A percentile compares a stretch with the other conserved stretches of the same genome.
These are phyloP conservation scores for Coprinopsis marcescibilis DNA, from an alignment of 768 basidiomycete species.

Conservation along the genomic window DNA sequence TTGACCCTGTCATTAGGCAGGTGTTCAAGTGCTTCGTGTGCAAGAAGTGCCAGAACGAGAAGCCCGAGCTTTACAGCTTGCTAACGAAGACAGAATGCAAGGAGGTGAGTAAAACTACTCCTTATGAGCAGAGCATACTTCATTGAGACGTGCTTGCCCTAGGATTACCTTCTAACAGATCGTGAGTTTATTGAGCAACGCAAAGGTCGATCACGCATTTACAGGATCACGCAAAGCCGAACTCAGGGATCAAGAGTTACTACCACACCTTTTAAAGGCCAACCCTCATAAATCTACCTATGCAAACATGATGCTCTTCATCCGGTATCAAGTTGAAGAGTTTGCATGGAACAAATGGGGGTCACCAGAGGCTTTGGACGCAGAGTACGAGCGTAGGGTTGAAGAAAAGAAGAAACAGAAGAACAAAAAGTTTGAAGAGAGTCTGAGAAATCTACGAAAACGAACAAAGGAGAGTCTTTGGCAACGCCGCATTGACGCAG, in stretches of 20 bases:
- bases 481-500: constrained; percentile 80
- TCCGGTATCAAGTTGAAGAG: constrained; percentile 89
- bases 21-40: constrained; percentile 86
- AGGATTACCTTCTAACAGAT: constrained; percentile 96
- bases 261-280: constrained; percentile 90
- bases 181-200: constrained; percentile 40
- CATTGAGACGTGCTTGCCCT: no score
- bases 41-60: constrained; percentile 82
- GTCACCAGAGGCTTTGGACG: constrained; percentile 83
- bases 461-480: constrained; percentile 86
- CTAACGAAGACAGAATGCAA: constrained; percentile 99
- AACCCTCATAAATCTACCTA: constrained; percentile 95
- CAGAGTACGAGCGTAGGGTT: constrained; percentile 75
- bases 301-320: constrained; percentile 98
- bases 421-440: constrained; percentile 92
- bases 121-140: no score
- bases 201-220: background rate
- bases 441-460: constrained; percentile 75
- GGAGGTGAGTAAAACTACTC: constrained; percentile 46
- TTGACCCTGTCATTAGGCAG: constrained; percentile 77
- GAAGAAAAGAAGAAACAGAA: constrained; percentile 85
- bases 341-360: constrained; percentile 99
- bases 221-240: constrained; percentile 56
- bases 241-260: constrained; percentile 81
- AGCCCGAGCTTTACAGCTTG: constrained; percentile 89